These are phyloP conservation scores for Talaromyces thailandensis DNA, from an alignment of 495 filamentous ascomycete species.

Conservation along the genomic window DNA sequence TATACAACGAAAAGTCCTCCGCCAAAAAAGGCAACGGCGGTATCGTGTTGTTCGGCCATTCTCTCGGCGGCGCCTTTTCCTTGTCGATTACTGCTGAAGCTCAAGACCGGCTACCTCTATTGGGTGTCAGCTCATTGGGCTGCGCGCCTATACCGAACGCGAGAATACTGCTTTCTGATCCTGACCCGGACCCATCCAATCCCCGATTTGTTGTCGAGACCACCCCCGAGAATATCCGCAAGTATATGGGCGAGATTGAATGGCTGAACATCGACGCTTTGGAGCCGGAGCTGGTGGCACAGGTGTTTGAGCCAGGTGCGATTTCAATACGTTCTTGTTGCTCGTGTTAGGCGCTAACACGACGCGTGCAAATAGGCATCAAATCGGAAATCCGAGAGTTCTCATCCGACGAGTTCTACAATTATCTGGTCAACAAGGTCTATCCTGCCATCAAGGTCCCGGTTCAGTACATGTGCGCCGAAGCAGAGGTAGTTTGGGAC, in stretches of 20 bases:
- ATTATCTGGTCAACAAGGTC: constrained; percentile 1
- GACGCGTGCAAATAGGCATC: not conserved
- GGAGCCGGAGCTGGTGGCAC: not conserved
- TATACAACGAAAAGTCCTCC: constrained; percentile 4
- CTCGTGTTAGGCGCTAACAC: not conserved
- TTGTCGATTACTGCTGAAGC: constrained; percentile 16
- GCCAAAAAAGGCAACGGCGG: constrained; percentile 1
- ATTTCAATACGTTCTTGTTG: not conserved
- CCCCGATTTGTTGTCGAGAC: not conserved
- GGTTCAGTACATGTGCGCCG: constrained; percentile 1
- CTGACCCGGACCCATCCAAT: not conserved
- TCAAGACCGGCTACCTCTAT: constrained; percentile 4
- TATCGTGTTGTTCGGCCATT: constrained; percentile 13
- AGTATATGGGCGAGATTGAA: constrained; percentile 6
- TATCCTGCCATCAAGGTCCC: not conserved
- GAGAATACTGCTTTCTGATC: not conserved
- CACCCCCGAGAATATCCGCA: constrained; percentile 2
- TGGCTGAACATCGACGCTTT: constrained; percentile 2
- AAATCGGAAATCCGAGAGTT: constrained; percentile 3
- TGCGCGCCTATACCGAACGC: not conserved
- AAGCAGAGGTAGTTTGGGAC: constrained; percentile 1
- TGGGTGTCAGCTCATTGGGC: constrained; percentile 8
- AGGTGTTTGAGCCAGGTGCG: constrained; percentile 6
- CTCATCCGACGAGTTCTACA: not conserved
- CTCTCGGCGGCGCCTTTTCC: constrained; percentile 5